Base-by-base conservation (phyloP, 1,284 basidiomycete species). In the Meira nashicola region DNA sequence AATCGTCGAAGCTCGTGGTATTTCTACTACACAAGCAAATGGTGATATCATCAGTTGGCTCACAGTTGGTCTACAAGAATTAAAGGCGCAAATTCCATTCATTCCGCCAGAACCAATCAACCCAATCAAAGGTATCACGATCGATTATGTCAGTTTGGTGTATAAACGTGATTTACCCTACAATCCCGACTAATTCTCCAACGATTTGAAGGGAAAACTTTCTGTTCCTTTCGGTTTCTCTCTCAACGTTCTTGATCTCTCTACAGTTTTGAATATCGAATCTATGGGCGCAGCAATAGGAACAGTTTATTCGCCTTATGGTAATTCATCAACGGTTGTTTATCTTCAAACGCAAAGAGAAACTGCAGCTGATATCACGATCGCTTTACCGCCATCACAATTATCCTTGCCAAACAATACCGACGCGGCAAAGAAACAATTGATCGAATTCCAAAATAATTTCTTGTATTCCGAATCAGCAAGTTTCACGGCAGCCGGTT, bases 201-300 rank as follows among this genome's bases (percentile, higher is more conserved):
- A 83, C 64, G 82, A 83, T 11, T 83, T 89, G 19, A 81, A 82
- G 33, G 88, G 87, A 12, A 77, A 76, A 40, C 80, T 90, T 64
- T 86, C 82, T 60, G 78, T 90, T 56, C 89, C 88, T 37, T 90
- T 90, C 67, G 89, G 88, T n/a, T 89, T 90, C 79, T 80, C 80
- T 25, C 55, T 89, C 14, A 79, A 81, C 15, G 85, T 90, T 56
- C 82, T 82, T 37, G 76, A 85, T 66, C 88, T 89, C 33, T 80
- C 84, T 73, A 89, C 89, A 55, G 55, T 63, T 48, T 74, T 80
- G 81, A 59, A 87, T 87, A 76, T 85, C 83, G 44, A 86, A 86
- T 68, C 81, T 83, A 39, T 83, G 78, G 46, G 83, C 81, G 28
- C 81, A 84, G 58, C 82, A 82, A 47, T 87, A 84, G 66, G 85